Evolutionary conservation across 192 early-diverging fungal genomes (phyloP).

Genomic region (Backusella psychrophila): DNA sequence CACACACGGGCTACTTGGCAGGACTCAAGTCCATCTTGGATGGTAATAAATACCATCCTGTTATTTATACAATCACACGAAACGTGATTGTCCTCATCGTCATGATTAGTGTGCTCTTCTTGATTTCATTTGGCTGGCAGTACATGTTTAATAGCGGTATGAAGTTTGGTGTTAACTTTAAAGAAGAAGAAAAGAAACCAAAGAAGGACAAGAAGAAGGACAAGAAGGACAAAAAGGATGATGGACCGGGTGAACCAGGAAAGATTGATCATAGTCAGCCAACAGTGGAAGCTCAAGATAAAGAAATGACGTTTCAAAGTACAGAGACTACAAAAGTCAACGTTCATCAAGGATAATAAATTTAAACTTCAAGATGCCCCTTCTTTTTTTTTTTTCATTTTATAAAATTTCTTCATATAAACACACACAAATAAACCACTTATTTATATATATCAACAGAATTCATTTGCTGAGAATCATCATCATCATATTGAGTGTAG

Average conservation of each 20-base stretch:
- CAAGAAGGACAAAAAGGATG: neutral
- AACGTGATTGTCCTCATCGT: conserved; percentile 12
- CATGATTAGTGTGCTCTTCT: conserved; percentile 11
- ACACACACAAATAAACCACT: neutral
- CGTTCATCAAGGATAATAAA: too few species aligned
- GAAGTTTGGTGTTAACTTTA: conserved; percentile 24
- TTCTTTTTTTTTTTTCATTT: neutral
- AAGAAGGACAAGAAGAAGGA: neutral
- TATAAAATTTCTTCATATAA: neutral
- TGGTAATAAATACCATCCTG: conserved; percentile 11
- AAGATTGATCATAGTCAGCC: neutral
- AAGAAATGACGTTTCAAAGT: neutral
- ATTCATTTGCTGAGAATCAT: too few species aligned
- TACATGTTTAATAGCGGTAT: neutral
- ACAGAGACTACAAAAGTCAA: neutral
- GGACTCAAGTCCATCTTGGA: conserved; percentile 13
- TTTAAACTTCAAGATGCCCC: neutral
- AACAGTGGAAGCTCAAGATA: neutral
- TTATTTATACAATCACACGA: neutral
- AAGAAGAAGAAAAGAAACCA: neutral
- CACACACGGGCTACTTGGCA: conserved; percentile 19
- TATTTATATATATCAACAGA: neutral
- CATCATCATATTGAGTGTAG: neutral
- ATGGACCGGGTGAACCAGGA: conserved; percentile 6
- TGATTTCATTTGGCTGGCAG: conserved; percentile 20